Evolutionary conservation across 2,329 filamentous ascomycete genomes (phyloP), one percentile per base, ranked within the genome.

Genomic region (Curvularia spicifera): DNA sequence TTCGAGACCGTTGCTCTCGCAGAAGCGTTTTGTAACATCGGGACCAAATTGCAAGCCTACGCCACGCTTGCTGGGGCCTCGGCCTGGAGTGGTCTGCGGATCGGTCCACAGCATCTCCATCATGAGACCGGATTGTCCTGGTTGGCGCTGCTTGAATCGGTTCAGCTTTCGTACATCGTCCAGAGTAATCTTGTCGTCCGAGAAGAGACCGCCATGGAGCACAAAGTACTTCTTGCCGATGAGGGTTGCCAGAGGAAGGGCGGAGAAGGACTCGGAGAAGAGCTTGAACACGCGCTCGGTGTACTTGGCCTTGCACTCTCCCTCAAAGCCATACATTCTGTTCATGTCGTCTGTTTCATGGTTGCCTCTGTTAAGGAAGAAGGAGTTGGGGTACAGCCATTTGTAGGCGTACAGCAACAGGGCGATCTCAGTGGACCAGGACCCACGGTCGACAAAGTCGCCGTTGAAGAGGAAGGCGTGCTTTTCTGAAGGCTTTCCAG

Each of bases 101-200:
- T 99, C 95, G 0, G 95, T 98, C 95, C 95, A 99, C 46, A 99
- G 85, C 95, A 99, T 99, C 80, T 99, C 95, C 95, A 99, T 99
- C 95, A 99, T 99, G 70, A 99, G 81, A 13, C 95, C 95, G 48
- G 90, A 82, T 77, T 99, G 95, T 31, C 95, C 95, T 2, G 95
- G 94, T 72, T 98, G 94, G 61, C 91, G 86, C 79, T 98, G 95
- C 76, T 86, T 88, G 80, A 97, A 93, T 65, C 94, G 85, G 79
- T 98, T 89, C 57, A 98, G 83, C 80, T 96, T 96, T 66, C 95
- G 87, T 67, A 99, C 96, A 74, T 99, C 94, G 67, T 98, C 91
- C 51, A 99, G 81, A 0, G 91, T 93, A 63, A 94, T 85, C 67
- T 91, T 95, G 79, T 99, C 95, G 73, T 98, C 91, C 1, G 94